These are phyloP conservation scores for Aaosphaeria arxii DNA, from an alignment of 2,329 filamentous ascomycete species.

Conservation along the genomic window DNA sequence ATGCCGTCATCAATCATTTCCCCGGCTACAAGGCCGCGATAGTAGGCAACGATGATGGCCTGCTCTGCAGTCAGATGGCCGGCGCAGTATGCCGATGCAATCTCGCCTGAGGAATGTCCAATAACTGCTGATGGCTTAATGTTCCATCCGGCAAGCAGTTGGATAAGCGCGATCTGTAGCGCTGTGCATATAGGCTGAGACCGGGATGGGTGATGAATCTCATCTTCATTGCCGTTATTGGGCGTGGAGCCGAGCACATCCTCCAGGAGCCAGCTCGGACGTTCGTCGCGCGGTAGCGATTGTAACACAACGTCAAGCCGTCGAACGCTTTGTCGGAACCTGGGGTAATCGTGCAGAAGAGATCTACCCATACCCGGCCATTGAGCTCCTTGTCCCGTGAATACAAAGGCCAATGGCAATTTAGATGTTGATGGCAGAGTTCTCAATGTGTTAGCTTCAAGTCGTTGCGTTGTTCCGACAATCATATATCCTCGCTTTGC, in stretches of 20 bases:
- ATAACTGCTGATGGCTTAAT: constrained; percentile 11
- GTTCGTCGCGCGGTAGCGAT: background rate
- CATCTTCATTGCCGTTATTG: background rate
- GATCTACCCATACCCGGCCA: constrained; percentile 40
- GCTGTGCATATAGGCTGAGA: constrained; percentile 13
- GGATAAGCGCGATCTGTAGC: constrained; percentile 10
- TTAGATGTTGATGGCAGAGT: background rate
- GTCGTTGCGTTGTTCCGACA: too few species aligned
- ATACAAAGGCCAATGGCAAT: constrained; percentile 17
- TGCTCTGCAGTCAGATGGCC: constrained; percentile 6
- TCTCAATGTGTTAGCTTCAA: background rate
- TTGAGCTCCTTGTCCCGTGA: constrained; percentile 45
- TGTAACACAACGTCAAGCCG: background rate
- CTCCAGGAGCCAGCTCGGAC: background rate
- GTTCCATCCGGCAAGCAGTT: constrained; percentile 4
- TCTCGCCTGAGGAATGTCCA: constrained; percentile 20
- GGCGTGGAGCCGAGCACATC: background rate
- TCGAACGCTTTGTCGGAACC: background rate
- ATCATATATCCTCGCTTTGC: background rate
- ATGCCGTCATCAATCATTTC: background rate
- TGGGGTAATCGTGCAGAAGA: constrained; percentile 15
- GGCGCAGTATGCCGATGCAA: constrained; percentile 21
- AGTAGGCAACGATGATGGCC: constrained; percentile 5
- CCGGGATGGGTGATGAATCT: background rate
- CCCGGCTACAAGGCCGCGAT: background rate